Conservation (phyloP, 441 rosid species). For the Melastoma candidum region DNA sequence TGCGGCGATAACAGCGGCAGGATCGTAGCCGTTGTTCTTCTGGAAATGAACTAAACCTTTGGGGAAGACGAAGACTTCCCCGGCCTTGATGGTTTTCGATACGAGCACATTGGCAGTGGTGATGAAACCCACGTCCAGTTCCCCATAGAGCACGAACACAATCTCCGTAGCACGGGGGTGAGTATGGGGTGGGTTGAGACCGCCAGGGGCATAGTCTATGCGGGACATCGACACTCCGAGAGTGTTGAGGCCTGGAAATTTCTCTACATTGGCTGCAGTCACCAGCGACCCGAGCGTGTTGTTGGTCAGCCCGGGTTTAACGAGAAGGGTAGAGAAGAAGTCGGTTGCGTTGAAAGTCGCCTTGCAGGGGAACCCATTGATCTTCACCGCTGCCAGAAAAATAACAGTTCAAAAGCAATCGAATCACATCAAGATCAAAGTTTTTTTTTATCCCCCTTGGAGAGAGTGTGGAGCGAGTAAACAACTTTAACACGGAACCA, state of each 20-base stretch:
- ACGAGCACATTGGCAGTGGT: slow-evolving; percentile 37
- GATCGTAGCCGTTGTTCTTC: slow-evolving; percentile 22
- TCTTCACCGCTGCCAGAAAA: slow-evolving; percentile 20
- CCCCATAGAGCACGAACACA: slow-evolving; percentile 37
- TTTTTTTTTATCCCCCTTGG: too few relatives aligned
- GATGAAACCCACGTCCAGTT: slow-evolving; percentile 41
- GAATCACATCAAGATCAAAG: too few relatives aligned
- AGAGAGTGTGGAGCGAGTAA: not conserved
- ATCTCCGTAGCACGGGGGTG: slow-evolving; percentile 56
- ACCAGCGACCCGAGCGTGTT: slow-evolving; percentile 28
- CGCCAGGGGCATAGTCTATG: slow-evolving; percentile 45
- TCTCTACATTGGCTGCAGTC: slow-evolving; percentile 30
- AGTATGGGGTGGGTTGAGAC: slow-evolving; percentile 55
- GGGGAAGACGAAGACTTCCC: slow-evolving; percentile 38
- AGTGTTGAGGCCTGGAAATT: slow-evolving; percentile 49
- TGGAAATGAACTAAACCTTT: slow-evolving; percentile 48
- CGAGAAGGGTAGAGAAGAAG: slow-evolving; percentile 31
- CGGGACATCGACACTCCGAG: slow-evolving; percentile 42
- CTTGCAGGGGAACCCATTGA: slow-evolving; percentile 47
- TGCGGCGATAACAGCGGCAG: slow-evolving; percentile 35
- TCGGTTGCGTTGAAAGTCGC: slow-evolving; percentile 23
- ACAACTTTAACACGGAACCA: not conserved
- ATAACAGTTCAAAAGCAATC: not conserved
- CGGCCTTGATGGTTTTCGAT: slow-evolving; percentile 27
- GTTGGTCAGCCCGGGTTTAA: slow-evolving; percentile 33